Evolutionary conservation across 1,284 basidiomycete species (phyloP).

Genomic region (Schizophyllum amplum): DNA sequence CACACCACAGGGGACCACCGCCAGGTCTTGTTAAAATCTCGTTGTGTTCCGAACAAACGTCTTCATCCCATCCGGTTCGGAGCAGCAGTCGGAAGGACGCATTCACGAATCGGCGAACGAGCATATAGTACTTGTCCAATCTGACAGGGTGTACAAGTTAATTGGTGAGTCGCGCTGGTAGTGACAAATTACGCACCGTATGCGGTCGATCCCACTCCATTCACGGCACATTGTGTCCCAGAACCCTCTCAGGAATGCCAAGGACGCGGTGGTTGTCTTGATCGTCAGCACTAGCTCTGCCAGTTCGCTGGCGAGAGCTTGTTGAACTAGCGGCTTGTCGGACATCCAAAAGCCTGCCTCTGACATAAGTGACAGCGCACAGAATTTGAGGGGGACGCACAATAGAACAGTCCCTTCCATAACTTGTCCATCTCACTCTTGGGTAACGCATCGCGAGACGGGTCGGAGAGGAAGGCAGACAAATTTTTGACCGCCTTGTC

Average conservation of each 20-base stretch:
- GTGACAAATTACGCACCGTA: constrained; percentile 50
- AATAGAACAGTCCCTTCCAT: constrained; percentile 98
- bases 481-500: constrained; percentile 84
- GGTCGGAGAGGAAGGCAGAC: constrained; percentile 64
- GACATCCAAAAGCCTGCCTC: constrained; percentile 96
- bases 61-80: constrained; percentile 59
- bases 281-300: constrained; percentile 76
- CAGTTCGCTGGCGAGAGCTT: constrained; percentile 81
- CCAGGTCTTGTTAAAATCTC: constrained; percentile 45
- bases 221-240: constrained; percentile 87
- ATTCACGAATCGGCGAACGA: constrained; percentile 84
- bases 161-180: constrained; percentile 5
- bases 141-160: constrained; percentile 31
- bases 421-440: constrained; percentile 82
- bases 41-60: constrained; percentile 54
- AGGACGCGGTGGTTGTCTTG: constrained; percentile 45
- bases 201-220: constrained; percentile 87
- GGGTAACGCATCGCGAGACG: constrained; percentile 48
- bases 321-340: constrained; percentile 95
- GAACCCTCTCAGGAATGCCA: constrained; percentile 82
- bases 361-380: too few relatives aligned
- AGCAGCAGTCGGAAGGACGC: constrained; percentile 78
- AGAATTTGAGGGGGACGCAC: constrained; percentile 49
- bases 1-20: constrained; percentile 77
- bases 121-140: constrained; percentile 96